Percentiles rank a stretch among this genome's conserved stretches.
Evolutionary conservation across 768 basidiomycete genomes (phyloP).

Genomic region (Paxillus involutus): DNA sequence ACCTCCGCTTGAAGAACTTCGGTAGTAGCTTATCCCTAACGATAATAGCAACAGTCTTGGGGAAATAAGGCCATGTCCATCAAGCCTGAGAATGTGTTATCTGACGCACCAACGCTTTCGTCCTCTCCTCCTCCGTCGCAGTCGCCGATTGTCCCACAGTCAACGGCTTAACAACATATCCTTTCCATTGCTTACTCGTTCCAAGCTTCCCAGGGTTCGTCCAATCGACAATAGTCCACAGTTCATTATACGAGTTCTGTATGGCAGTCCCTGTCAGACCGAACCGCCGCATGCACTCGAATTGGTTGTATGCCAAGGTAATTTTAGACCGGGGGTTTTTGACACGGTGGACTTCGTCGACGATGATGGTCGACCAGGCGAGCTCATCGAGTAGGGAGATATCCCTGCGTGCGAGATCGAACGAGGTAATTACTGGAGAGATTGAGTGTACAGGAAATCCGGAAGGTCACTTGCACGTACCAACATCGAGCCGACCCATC

Average conservation of each 20-base stretch:
- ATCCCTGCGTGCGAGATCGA: conserved; percentile 71
- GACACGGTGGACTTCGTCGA: conserved; percentile 90
- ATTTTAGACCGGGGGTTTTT: conserved; percentile 76
- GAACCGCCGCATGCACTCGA: conserved; percentile 67
- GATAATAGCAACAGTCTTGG: conserved; percentile 56
- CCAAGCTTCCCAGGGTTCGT: conserved; percentile 83
- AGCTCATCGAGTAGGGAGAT: conserved; percentile 69
- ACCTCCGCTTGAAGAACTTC: conserved; percentile 81
- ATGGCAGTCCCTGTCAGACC: conserved; percentile 84
- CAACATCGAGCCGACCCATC: conserved; percentile 79
- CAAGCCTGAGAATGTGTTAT: background rate
- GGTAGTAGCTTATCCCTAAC: conserved; percentile 74
- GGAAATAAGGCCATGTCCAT: background rate
- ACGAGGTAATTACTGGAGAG: conserved; percentile 71
- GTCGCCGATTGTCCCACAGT: conserved; percentile 64
- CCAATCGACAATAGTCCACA: conserved; percentile 94
- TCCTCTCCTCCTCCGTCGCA: conserved; percentile 62
- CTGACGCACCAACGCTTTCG: conserved; percentile 47
- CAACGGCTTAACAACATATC: conserved; percentile 67
- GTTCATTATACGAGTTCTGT: conserved; percentile 87
- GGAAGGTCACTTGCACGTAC: conserved; percentile 42
- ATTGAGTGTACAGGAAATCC: background rate
- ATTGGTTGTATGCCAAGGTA: conserved; percentile 68
- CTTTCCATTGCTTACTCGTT: conserved; percentile 71
- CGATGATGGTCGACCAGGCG: conserved; percentile 69